Evolutionary conservation across 2,329 filamentous ascomycete genomes (phyloP), one percentile per base, ranked within the genome.

Genomic region (Bimuria novae-zelandiae): DNA sequence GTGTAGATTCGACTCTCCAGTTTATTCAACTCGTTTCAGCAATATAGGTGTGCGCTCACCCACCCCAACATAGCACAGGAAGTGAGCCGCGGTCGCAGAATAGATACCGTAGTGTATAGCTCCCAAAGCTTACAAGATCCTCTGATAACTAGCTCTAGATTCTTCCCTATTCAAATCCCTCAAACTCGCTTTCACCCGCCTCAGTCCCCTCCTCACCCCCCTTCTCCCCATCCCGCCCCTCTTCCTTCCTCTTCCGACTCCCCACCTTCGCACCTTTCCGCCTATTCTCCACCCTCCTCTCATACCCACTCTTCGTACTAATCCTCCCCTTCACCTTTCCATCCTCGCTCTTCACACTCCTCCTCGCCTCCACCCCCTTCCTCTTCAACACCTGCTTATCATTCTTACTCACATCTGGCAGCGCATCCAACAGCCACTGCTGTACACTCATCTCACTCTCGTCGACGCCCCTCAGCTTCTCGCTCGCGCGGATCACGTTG

Each of bases 401-500:
- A 45, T 88, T 85, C 80, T 97, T 97, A 64, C 80, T 87, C 17
- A 94, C 85, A 57, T 88, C 88, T 0, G 94, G 94, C 58, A 99
- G 79, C 2, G 90, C 88, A 70, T 96, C 89, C 4, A 97, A 79
- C 46, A 99, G 79, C 92, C 93, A 97, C 53, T 73, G 63, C 52
- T 79, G 75, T 0, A 83, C 81, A 21, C 82, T 80, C 0, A 77
- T 80, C 2, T 79, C 79, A 1, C 58, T 70, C 4, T 58, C 69
- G 0, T 43, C 44, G 7, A 74, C 72, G 0, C 76, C 77, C 4
- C 80, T 76, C 65, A 92, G 82, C 73, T 86, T 89, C 75, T 97
- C 90, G 60, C 89, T 92, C 19, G 85, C 84, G 0, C 89, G 84
- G 59, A 99, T 96, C 29, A 97, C 90, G 67, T 97, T 97, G 29